Evolutionary conservation across 1,284 basidiomycete species (phyloP).

Genomic region (Waitea zeae): DNA sequence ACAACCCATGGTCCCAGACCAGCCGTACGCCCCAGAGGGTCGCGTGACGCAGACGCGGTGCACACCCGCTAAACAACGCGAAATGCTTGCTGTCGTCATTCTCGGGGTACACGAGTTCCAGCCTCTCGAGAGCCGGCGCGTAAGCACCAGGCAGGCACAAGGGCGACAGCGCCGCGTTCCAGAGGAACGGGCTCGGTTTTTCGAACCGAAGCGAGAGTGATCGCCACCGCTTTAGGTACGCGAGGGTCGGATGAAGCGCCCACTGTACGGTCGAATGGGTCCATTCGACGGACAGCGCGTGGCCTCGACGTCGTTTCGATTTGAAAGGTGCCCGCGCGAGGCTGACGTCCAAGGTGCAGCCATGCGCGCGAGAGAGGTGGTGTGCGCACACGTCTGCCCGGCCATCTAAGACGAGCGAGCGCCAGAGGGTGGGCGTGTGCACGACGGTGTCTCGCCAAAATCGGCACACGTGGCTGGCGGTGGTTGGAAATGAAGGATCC

Average conservation of each 20-base stretch:
- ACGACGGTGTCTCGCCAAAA: conserved; percentile 41
- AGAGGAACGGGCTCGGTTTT: conserved; percentile 31
- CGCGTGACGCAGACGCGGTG: conserved; percentile 33
- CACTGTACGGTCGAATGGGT: too few relatives aligned
- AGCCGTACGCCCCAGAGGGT: conserved; percentile 46
- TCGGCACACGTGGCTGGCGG: conserved; percentile 45
- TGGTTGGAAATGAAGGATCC: conserved; percentile 34
- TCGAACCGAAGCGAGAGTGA: conserved; percentile 39
- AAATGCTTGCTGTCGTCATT: conserved; percentile 56
- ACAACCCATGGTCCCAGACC: conserved; percentile 39
- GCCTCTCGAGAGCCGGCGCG: conserved; percentile 30
- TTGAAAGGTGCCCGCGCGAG: conserved; percentile 13
- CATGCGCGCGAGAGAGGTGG: conserved; percentile 35
- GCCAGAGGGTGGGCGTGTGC: conserved; percentile 34
- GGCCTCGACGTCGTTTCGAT: conserved; percentile 30
- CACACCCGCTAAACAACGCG: conserved; percentile 38
- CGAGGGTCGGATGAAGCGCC: conserved; percentile 30
- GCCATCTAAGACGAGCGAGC: conserved; percentile 29
- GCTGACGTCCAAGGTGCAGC: conserved; percentile 38
- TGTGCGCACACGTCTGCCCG: conserved; percentile 38
- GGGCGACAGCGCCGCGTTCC: conserved; percentile 39
- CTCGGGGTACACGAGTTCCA: conserved; percentile 35
- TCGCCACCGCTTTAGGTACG: conserved; percentile 39
- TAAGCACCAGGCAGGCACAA: conserved; percentile 7
- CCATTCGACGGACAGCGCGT: conserved; percentile 37